phyloP scores from a whole-genome alignment of 2,329 filamentous ascomycete genomes.

The Tolypocladium pustulatum region DNA sequence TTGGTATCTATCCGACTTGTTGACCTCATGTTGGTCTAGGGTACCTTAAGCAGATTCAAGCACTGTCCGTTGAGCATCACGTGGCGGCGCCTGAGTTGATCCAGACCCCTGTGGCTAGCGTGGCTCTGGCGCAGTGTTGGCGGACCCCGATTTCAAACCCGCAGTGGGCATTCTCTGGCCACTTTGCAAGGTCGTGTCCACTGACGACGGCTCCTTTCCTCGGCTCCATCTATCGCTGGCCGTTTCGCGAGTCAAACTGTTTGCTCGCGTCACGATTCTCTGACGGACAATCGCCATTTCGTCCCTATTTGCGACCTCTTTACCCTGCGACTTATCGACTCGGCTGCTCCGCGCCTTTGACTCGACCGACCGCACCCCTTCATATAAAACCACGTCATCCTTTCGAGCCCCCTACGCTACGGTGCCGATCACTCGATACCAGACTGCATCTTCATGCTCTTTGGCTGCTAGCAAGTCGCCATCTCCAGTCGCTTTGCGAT shows the following conservation, averaged over 20 bases:
- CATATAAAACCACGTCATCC: background rate
- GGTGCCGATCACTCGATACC: background rate
- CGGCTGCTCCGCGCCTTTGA: background rate
- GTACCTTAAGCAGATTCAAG: background rate
- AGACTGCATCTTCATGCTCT: background rate
- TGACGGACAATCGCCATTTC: background rate
- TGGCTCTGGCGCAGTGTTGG: background rate
- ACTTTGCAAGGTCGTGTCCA: background rate
- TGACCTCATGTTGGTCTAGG: background rate
- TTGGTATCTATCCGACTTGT: background rate
- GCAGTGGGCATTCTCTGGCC: background rate
- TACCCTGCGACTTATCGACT: background rate
- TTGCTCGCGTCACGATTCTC: background rate
- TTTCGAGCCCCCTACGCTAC: background rate
- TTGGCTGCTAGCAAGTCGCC: background rate
- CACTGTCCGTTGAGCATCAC: background rate
- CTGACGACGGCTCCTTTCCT: background rate
- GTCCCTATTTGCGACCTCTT: background rate
- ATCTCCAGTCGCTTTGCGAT: constrained; percentile 11
- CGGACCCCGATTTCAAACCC: background rate
- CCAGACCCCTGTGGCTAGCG: background rate
- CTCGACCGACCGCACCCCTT: background rate
- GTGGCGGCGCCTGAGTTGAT: background rate
- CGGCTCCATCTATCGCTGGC: background rate
- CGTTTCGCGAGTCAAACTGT: background rate